A percentile compares a stretch with the other conserved stretches of the same genome.
phyloP scores from a whole-genome alignment of 1,284 basidiomycete species.

The Leccinum griseonigrum region DNA sequence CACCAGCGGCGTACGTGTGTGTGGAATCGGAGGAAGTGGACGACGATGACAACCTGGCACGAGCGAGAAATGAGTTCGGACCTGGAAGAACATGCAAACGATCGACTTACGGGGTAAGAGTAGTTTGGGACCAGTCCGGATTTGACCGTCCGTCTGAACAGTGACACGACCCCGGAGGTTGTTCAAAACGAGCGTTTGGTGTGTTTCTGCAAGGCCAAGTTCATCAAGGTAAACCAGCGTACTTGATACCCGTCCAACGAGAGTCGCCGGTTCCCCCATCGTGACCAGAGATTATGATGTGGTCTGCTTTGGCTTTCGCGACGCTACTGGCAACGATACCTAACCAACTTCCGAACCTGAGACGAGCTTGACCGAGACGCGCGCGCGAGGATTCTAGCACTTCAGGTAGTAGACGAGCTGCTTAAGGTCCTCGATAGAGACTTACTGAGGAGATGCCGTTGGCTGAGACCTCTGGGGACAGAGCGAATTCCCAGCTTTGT shows the following conservation, averaged over 20 bases:
- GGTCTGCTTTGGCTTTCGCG: conserved; percentile 95
- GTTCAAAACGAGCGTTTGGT: conserved; percentile 94
- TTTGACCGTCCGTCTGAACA: conserved; percentile 94
- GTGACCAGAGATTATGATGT: conserved; percentile 94
- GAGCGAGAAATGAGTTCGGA: background rate
- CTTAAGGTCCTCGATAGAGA: conserved; percentile 93
- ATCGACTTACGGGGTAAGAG: conserved; percentile 5
- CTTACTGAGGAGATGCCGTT: conserved; percentile 90
- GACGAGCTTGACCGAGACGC: conserved; percentile 94
- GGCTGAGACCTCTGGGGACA: conserved; percentile 64
- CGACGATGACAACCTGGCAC: background rate
- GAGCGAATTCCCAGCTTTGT: conserved; percentile 69
- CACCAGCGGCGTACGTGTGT: conserved; percentile 35
- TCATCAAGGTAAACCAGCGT: conserved; percentile 96
- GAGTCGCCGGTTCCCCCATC: conserved; percentile 97
- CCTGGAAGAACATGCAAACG: background rate
- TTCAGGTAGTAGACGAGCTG: conserved; percentile 97
- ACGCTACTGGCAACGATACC: conserved; percentile 97
- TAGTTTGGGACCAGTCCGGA: conserved; percentile 67
- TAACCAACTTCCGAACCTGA: conserved; percentile 82
- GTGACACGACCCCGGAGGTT: conserved; percentile 93
- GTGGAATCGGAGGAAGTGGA: background rate
- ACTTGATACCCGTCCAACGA: conserved; percentile 96
- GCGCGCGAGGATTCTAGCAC: conserved; percentile 90
- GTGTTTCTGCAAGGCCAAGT: conserved; percentile 92